Base-by-base conservation (phyloP, 2,329 filamentous ascomycete genomes). In the Zasmidium angulare region DNA sequence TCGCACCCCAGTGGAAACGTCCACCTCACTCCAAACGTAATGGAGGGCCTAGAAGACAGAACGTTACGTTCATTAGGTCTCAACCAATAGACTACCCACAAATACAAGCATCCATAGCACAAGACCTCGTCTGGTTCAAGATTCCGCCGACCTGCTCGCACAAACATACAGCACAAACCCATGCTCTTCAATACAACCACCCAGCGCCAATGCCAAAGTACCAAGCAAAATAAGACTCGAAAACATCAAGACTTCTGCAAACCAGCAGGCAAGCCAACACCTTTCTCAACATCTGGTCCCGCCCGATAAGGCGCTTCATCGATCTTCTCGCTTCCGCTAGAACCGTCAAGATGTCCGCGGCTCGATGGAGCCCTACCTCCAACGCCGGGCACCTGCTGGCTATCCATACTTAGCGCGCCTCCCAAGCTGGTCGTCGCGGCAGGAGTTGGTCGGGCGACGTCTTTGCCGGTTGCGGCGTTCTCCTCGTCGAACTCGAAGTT, bases 401-500 rank as follows among this genome's bases (percentile, higher is more conserved):
- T 56, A 21, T 43, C 31, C 14, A 22, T 29, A 22, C 55, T 29
- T 29, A 14, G 26, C 46, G 46, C 24, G 40, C 12, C 14, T 21
- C n/a, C n/a, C 21, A 19, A 2, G 17, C 31, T 20, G 31, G 17
- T 31, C 22, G 26, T 43, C 26, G 26, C 4, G 29, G 29, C 48
- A 14, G n/a, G 19, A n/a, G 36, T 23, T 10, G 54, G 54, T 24
- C 54, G 26, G 17, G 54, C 46, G 1, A 56, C 53, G 31, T 60
- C 58, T 11, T 21, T 22, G 11, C 53, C 59, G 2, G 50, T 57
- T 3, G 58, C 55, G 12, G 74, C 72, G 29, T 71, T 71, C 7
- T 76, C 74, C 66, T 76, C 73, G 52, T 75, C 71, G 12, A 70
- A 70, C 21, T 69, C 46, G 53, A 73, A 73, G 21, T 66, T 63